Conservation (phyloP, 257 asterid species). For the Solanum dulcamara region DNA sequence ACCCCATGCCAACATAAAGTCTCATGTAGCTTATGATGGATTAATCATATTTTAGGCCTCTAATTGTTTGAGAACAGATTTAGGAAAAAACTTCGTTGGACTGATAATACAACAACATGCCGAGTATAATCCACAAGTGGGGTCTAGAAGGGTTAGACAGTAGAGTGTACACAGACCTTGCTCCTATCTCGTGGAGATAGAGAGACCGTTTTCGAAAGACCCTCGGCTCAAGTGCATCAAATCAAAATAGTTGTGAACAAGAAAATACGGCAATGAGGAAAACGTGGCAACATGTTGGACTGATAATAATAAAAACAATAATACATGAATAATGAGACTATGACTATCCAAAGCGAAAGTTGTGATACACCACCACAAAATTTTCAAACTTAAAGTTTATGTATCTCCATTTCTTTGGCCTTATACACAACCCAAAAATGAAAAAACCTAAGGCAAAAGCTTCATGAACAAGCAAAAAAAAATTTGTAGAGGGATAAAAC, state of each 20-base stretch:
- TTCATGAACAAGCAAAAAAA: neutral
- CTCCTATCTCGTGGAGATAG: neutral
- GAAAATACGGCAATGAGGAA: neutral
- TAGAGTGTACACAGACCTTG: neutral
- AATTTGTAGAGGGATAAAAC: neutral
- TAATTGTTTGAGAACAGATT: neutral
- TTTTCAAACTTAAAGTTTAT: neutral
- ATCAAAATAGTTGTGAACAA: neutral
- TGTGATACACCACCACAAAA: neutral
- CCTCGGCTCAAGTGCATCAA: neutral
- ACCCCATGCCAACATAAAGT: neutral
- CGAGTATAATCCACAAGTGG: neutral
- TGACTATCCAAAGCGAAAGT: neutral
- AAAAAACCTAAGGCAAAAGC: neutral
- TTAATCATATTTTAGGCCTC: neutral
- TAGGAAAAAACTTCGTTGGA: neutral
- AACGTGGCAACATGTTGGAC: neutral
- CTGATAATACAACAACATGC: neutral
- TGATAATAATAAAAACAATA: neutral
- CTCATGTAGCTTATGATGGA: neutral
- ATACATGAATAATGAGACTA: neutral
- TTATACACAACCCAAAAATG: neutral
- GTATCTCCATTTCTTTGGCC: neutral
- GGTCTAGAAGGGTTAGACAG: neutral
- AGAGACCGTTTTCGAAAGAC: accelerated